Evolutionary conservation across 2,329 filamentous ascomycete species (phyloP).

Genomic region (Penicillium expansum): DNA sequence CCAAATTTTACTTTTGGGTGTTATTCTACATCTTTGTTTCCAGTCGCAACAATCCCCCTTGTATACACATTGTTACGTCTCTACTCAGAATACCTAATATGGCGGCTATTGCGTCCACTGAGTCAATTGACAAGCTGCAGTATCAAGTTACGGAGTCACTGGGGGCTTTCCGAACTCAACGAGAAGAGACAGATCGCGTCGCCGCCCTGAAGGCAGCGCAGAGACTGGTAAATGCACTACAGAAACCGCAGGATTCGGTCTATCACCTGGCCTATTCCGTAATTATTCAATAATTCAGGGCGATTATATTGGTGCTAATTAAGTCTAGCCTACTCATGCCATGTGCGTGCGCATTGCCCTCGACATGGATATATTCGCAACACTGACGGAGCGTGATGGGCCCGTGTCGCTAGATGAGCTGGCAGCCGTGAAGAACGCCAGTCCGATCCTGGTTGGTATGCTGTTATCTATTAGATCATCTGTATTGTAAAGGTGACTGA

Average conservation of each 20-base stretch:
- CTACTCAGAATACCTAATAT: not conserved
- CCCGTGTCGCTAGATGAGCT: not conserved
- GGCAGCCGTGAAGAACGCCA: not conserved
- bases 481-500: not conserved
- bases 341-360: not conserved
- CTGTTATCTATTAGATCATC: not conserved
- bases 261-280: not conserved
- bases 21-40: not conserved
- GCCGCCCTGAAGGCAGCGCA: not conserved
- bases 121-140: not conserved
- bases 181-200: not conserved
- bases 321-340: not conserved
- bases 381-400: not conserved
- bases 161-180: not conserved
- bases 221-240: not conserved
- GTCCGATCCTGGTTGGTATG: not conserved
- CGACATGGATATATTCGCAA: not conserved
- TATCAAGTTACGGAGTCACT: not conserved
- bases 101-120: not conserved
- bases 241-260: not conserved
- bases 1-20: not conserved
- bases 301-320: not conserved
- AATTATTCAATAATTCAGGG: not conserved
- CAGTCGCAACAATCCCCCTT: not conserved
- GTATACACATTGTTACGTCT: not conserved